Evolutionary conservation across 345 rosid species (phyloP).

Genomic region (Salix udensis): DNA sequence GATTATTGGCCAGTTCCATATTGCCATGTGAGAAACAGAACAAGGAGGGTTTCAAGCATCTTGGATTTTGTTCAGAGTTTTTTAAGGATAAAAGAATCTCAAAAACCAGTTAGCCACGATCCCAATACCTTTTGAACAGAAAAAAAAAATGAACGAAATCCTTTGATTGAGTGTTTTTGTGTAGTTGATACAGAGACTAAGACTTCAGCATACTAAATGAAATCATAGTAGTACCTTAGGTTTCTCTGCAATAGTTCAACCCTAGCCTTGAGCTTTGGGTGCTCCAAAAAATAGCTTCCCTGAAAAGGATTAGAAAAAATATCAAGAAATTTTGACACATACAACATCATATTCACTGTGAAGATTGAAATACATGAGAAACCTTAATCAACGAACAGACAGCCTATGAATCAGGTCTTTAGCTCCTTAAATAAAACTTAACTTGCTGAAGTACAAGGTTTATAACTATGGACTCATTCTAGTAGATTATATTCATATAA

Average conservation of each 20-base stretch:
- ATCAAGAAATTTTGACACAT: background rate
- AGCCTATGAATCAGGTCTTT: background rate
- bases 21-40: background rate
- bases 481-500: background rate
- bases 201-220: background rate
- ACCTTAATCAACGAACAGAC: background rate
- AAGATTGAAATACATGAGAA: background rate
- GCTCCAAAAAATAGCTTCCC: conserved; percentile 26
- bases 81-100: background rate
- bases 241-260: conserved; percentile 15
- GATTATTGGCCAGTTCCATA: background rate
- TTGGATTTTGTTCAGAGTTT: background rate
- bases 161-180: background rate
- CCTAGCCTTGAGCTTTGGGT: conserved; percentile 9
- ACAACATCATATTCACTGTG: background rate
- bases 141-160: background rate
- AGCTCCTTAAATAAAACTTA: background rate
- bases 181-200: background rate
- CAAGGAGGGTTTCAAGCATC: background rate
- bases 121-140: background rate
- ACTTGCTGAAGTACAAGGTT: background rate
- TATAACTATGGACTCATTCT: background rate
- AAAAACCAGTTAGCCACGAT: background rate
- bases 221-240: conserved; percentile 39
- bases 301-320: conserved; percentile 8